phyloP scores from a whole-genome alignment of 2,329 filamentous ascomycete species.

The Fusarium equiseti region DNA sequence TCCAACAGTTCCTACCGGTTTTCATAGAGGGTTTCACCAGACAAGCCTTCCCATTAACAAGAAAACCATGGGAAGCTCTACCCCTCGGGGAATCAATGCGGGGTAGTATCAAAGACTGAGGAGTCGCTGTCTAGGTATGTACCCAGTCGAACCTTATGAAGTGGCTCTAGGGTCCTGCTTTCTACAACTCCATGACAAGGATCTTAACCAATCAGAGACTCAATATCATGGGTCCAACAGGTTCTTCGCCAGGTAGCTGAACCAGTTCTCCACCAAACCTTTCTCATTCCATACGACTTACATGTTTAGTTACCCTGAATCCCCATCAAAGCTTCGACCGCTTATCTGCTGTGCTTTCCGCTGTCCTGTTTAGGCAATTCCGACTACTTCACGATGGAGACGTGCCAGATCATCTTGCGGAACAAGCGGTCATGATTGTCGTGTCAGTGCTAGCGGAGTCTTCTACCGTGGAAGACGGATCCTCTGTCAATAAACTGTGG shows the following conservation, averaged over 20 bases:
- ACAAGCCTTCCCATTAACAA: neutral
- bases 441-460: constrained; percentile 4
- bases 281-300: constrained; percentile 21
- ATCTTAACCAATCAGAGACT: constrained; percentile 24
- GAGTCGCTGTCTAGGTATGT: neutral
- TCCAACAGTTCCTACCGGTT: neutral
- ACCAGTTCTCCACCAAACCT: constrained; percentile 28
- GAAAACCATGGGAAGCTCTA: neutral
- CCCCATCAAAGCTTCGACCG: constrained; percentile 27
- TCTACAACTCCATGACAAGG: constrained; percentile 7
- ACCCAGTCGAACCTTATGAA: constrained; percentile 9
- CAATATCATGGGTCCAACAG: constrained; percentile 3
- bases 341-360: constrained; percentile 8
- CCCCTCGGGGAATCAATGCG: constrained; percentile 6
- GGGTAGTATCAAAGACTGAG: constrained; percentile 1
- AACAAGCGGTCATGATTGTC: constrained; percentile 9
- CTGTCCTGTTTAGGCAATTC: constrained; percentile 22
- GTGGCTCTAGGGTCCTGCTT: constrained; percentile 2
- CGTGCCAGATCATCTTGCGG: constrained; percentile 28
- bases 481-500: neutral
- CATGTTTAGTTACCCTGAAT: constrained; percentile 9
- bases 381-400: constrained; percentile 38
- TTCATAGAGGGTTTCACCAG: neutral
- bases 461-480: neutral
- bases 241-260: constrained; percentile 6